These are phyloP conservation scores for Leccinum pachyderme DNA, from an alignment of 1,284 basidiomycete genomes.

Conservation along the genomic window DNA sequence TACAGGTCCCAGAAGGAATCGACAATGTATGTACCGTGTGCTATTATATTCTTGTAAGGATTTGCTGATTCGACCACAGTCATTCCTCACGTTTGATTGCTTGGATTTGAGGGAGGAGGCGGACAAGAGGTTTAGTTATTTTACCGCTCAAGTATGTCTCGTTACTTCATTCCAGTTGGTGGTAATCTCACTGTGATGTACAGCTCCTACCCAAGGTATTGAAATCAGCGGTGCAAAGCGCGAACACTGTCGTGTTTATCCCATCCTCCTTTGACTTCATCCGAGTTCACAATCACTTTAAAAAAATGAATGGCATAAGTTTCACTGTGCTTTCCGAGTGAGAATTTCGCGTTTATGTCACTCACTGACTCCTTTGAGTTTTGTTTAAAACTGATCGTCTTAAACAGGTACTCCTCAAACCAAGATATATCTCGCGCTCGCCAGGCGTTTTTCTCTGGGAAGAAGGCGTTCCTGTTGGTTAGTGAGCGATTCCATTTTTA, in stretches of 20 bases:
- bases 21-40: slow-evolving; percentile 55
- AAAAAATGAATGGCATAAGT: slow-evolving; percentile 65
- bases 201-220: slow-evolving; percentile 79
- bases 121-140: slow-evolving; percentile 84
- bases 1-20: slow-evolving; percentile 77
- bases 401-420: slow-evolving; percentile 83
- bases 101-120: slow-evolving; percentile 74
- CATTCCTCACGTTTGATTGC: slow-evolving; percentile 76
- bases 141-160: slow-evolving; percentile 74
- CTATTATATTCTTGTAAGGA: neutral
- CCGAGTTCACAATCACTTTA: slow-evolving; percentile 84
- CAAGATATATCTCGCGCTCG: slow-evolving; percentile 92
- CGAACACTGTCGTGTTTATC: slow-evolving; percentile 86
- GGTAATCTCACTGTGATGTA: slow-evolving; percentile 2
- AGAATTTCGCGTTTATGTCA: slow-evolving; percentile 19
- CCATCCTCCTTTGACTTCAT: slow-evolving; percentile 98
- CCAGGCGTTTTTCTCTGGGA: slow-evolving; percentile 89
- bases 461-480: slow-evolving; percentile 84
- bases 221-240: slow-evolving; percentile 89
- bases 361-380: neutral
- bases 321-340: slow-evolving; percentile 90
- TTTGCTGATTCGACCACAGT: slow-evolving; percentile 39
- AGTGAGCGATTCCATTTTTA: slow-evolving; percentile 99
- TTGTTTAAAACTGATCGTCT: neutral
- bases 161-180: neutral